These are phyloP conservation scores for Dipteronia sinensis DNA, from an alignment of 345 rosid species.

Conservation along the genomic window DNA sequence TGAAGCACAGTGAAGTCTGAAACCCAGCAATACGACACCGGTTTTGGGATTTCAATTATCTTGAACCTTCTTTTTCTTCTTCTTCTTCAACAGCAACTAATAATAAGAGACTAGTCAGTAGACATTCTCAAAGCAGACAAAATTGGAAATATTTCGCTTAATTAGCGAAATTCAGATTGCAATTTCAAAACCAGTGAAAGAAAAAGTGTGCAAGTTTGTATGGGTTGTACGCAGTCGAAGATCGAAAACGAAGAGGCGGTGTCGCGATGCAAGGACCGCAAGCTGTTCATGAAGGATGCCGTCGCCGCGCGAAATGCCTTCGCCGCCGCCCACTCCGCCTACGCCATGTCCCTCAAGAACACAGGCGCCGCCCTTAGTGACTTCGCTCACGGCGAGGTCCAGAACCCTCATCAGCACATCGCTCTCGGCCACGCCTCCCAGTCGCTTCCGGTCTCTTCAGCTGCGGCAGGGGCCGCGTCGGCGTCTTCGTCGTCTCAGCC, in stretches of 20 bases:
- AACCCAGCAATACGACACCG: too few species aligned
- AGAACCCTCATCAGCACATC: constrained; percentile 32
- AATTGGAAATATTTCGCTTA: too few species aligned
- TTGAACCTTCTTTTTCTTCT: too few species aligned
- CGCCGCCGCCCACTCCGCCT: constrained; percentile 94
- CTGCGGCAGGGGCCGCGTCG: constrained; percentile 13
- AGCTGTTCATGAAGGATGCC: constrained; percentile 69
- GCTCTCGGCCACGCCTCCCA: background rate
- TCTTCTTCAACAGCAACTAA: too few species aligned
- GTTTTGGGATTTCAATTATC: too few species aligned
- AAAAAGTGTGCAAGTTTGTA: constrained; percentile 6
- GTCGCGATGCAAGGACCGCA: constrained; percentile 76
- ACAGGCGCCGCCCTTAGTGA: constrained; percentile 96
- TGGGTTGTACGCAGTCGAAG: constrained; percentile 95
- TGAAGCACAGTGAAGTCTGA: too few species aligned
- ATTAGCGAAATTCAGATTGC: too few species aligned
- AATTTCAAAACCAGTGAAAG: background rate
- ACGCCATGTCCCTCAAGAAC: constrained; percentile 74
- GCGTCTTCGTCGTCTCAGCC: background rate
- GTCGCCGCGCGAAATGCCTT: constrained; percentile 82
- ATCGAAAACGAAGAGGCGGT: constrained; percentile 98
- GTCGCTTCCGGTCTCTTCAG: constrained; percentile 1
- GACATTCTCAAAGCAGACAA: too few species aligned
- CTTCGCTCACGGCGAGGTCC: constrained; percentile 72
- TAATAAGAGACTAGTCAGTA: too few species aligned